Percentiles rank a stretch among this genome's conserved stretches.
These are phyloP conservation scores for Phytophthora nicotianae DNA, from an alignment of 352 stramenopile species.

Conservation along the genomic window DNA sequence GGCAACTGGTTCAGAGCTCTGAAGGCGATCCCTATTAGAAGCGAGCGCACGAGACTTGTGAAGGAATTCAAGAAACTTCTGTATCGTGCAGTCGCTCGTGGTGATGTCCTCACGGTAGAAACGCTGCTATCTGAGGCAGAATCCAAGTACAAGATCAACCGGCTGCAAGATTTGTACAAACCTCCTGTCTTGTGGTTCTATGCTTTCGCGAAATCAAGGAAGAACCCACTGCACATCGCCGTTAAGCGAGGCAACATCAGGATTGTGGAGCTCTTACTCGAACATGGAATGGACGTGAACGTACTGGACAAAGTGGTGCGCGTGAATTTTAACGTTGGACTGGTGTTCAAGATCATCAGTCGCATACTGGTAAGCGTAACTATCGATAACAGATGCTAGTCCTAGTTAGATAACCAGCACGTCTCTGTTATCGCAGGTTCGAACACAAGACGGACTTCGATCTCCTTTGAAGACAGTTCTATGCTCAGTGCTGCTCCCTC, in stretches of 20 bases:
- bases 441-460: slow-evolving; percentile 63
- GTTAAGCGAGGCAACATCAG: slow-evolving; percentile 55
- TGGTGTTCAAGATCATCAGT: slow-evolving; percentile 75
- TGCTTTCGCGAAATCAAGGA: slow-evolving; percentile 66
- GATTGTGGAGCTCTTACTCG: slow-evolving; percentile 68
- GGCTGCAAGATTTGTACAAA: slow-evolving; percentile 48
- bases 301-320: slow-evolving; percentile 77
- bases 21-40: slow-evolving; percentile 38
- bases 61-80: slow-evolving; percentile 68
- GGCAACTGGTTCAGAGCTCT: slow-evolving; percentile 48
- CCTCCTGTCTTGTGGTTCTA: slow-evolving; percentile 64
- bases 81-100: slow-evolving; percentile 61
- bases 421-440: slow-evolving; percentile 41
- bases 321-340: slow-evolving; percentile 79
- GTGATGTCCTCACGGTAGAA: slow-evolving; percentile 50
- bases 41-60: slow-evolving; percentile 32
- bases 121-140: slow-evolving; percentile 42
- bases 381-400: not conserved
- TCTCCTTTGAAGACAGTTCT: slow-evolving; percentile 53
- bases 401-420: no score
- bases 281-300: slow-evolving; percentile 65
- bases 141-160: slow-evolving; percentile 40
- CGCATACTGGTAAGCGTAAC: slow-evolving; percentile 49
- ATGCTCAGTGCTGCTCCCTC: slow-evolving; percentile 71
- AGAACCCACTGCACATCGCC: slow-evolving; percentile 81